Conservation (phyloP, 768 basidiomycete genomes). For the Xanthoconium stramineum region DNA sequence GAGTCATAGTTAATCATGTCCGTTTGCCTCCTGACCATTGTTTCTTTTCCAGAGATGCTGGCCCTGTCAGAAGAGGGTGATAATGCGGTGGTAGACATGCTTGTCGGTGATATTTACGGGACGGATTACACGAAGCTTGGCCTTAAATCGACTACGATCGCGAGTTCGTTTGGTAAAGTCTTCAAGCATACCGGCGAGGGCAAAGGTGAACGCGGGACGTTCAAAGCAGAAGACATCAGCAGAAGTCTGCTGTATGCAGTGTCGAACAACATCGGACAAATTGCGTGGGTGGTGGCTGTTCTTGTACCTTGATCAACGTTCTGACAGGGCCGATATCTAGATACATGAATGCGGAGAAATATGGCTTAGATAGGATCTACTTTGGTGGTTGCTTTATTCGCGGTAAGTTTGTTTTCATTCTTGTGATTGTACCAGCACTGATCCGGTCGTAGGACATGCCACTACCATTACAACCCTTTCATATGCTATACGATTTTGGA, state of each 20-base stretch:
- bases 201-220: constrained; percentile 59
- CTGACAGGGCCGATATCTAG: constrained; percentile 20
- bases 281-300: constrained; percentile 72
- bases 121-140: constrained; percentile 94
- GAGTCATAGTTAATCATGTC: constrained; percentile 31
- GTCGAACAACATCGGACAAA: constrained; percentile 99
- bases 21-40: background rate
- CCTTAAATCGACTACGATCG: constrained; percentile 96
- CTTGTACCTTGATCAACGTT: background rate
- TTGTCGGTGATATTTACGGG: constrained; percentile 99
- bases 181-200: constrained; percentile 76
- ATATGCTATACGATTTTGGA: constrained; percentile 99
- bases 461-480: constrained; percentile 96
- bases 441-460: constrained; percentile 68
- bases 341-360: constrained; percentile 99
- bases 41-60: constrained; percentile 77
- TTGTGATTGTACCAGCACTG: background rate
- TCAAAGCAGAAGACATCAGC: constrained; percentile 91
- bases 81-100: constrained; percentile 94
- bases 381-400: constrained; percentile 99
- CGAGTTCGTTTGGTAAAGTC: constrained; percentile 97
- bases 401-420: constrained; percentile 53
- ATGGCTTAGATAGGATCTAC: constrained; percentile 93
- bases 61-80: constrained; percentile 90
- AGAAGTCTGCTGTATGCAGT: constrained; percentile 92